phyloP scores from a whole-genome alignment of 306 rosid genomes.

The Hippophae tibetana region DNA sequence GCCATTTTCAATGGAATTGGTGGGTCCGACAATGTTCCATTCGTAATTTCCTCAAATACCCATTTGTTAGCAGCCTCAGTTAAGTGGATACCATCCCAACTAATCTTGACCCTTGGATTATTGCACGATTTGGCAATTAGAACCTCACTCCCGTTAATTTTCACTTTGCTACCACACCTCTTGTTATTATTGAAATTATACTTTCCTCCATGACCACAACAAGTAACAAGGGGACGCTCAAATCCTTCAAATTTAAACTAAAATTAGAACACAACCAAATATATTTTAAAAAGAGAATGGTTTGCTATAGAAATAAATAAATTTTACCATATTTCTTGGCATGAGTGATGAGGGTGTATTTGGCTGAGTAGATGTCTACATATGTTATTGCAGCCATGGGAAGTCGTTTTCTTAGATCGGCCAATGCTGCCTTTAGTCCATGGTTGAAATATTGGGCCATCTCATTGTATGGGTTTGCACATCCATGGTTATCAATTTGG shows the following conservation, averaged over 20 bases:
- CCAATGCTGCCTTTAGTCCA: slow-evolving; percentile 24
- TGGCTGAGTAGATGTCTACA: slow-evolving; percentile 62
- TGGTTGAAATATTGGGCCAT: slow-evolving; percentile 57
- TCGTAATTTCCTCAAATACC: slow-evolving; percentile 28
- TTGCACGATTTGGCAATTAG: slow-evolving; percentile 29
- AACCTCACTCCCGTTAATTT: slow-evolving; percentile 23
- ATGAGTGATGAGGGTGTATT: slow-evolving; percentile 56
- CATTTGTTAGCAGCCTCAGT: slow-evolving; percentile 46
- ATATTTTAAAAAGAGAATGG: neutral
- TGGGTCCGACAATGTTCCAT: slow-evolving; percentile 39
- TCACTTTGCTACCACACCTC: slow-evolving; percentile 2
- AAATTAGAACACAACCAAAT: neutral
- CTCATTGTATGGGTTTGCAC: slow-evolving; percentile 42
- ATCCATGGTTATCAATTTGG: slow-evolving; percentile 51
- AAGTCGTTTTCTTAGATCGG: slow-evolving; percentile 42
- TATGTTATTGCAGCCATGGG: slow-evolving; percentile 60
- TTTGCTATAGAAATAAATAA: neutral
- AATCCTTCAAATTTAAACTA: slow-evolving; percentile 39
- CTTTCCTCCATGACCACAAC: slow-evolving; percentile 23
- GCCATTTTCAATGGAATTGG: slow-evolving; percentile 27
- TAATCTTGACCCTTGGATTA: slow-evolving; percentile 27
- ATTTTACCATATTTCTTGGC: slow-evolving; percentile 41
- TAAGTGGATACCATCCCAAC: slow-evolving; percentile 54
- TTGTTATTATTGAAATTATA: neutral
- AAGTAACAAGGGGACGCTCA: slow-evolving; percentile 48